These are phyloP conservation scores for Fusarium anthophilum DNA, from an alignment of 2,329 filamentous ascomycete genomes.

Conservation along the genomic window DNA sequence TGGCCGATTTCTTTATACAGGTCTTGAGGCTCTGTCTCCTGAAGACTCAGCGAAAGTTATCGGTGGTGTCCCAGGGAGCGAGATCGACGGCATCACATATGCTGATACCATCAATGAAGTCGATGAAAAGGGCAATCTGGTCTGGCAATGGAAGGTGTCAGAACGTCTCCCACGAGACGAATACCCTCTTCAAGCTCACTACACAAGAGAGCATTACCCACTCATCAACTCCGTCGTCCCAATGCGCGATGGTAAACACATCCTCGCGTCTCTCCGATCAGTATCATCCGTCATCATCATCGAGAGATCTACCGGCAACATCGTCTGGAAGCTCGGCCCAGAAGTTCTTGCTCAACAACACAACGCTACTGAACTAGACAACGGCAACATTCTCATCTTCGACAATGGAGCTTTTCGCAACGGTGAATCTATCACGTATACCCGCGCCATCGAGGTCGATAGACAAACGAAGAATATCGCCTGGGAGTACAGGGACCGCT, in stretches of 20 bases:
- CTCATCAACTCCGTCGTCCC: slow-evolving; percentile 45
- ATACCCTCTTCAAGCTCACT: slow-evolving; percentile 44
- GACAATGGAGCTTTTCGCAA: slow-evolving; percentile 44
- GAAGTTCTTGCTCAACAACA: slow-evolving; percentile 44
- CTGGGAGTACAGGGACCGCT: slow-evolving; percentile 45
- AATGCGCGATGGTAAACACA: slow-evolving; percentile 41
- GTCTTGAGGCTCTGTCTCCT: slow-evolving; percentile 40
- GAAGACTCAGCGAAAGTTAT: slow-evolving; percentile 42
- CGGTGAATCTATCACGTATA: slow-evolving; percentile 44
- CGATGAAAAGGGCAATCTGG: slow-evolving; percentile 32
- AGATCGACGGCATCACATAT: slow-evolving; percentile 42
- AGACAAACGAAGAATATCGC: slow-evolving; percentile 36
- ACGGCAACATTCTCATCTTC: slow-evolving; percentile 46
- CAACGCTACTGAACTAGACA: slow-evolving; percentile 43
- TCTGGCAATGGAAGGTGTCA: slow-evolving; percentile 46
- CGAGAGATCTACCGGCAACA: slow-evolving; percentile 38
- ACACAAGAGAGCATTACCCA: slow-evolving; percentile 45
- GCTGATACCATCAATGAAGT: slow-evolving; percentile 46
- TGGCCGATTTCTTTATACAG: slow-evolving; percentile 40
- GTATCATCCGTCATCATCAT: slow-evolving; percentile 45
- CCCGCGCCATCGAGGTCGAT: slow-evolving; percentile 42
- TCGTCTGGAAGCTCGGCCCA: slow-evolving; percentile 41
- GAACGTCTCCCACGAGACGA: slow-evolving; percentile 39
- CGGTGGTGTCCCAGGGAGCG: slow-evolving; percentile 39
- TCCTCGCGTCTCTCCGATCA: slow-evolving; percentile 44